A percentile compares a stretch with the other conserved stretches of the same genome.
Conservation (phyloP, 1,284 basidiomycete genomes). For the Pseudozyma tsukubaensis region DNA sequence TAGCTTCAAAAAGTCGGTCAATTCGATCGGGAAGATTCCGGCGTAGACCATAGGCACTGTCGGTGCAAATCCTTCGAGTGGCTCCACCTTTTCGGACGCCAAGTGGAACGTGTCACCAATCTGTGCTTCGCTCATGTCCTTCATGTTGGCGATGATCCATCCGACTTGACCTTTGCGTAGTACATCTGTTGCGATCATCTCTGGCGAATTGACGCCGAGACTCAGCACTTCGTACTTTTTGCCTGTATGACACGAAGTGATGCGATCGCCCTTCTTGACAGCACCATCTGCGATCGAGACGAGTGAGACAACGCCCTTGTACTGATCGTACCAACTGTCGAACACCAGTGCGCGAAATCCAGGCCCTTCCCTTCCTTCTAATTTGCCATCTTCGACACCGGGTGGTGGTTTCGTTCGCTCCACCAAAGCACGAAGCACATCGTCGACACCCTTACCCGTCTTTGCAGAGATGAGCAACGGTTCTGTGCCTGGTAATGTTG, state of each 20-base stretch:
- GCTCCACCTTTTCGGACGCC: slow-evolving; percentile 79
- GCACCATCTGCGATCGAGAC: slow-evolving; percentile 78
- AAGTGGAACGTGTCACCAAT: slow-evolving; percentile 93
- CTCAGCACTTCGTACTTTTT: slow-evolving; percentile 94
- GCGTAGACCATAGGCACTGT: slow-evolving; percentile 98
- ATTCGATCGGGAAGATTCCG: slow-evolving; percentile 93
- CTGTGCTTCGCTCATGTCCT: slow-evolving; percentile 93
- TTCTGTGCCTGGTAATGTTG: slow-evolving; percentile 36
- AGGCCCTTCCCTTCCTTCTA: slow-evolving; percentile 47
- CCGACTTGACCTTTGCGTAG: slow-evolving; percentile 91
- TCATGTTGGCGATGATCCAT: slow-evolving; percentile 85
- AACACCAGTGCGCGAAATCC: slow-evolving; percentile 83
- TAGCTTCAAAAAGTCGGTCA: slow-evolving; percentile 88
- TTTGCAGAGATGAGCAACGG: slow-evolving; percentile 78
- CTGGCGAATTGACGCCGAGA: slow-evolving; percentile 88
- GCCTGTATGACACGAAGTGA: slow-evolving; percentile 84
- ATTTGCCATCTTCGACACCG: slow-evolving; percentile 45
- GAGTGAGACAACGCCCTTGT: slow-evolving; percentile 93
- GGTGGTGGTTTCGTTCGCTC: slow-evolving; percentile 73
- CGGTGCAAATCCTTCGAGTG: slow-evolving; percentile 91
- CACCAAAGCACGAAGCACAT: slow-evolving; percentile 82
- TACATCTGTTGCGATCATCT: slow-evolving; percentile 67
- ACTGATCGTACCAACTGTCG: slow-evolving; percentile 92
- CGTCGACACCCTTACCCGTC: slow-evolving; percentile 83
- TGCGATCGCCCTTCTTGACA: slow-evolving; percentile 74